Evolutionary conservation across 192 early-diverging fungal species (phyloP), one percentile per base, ranked within the genome.

Genomic region (Coemansia sp.): DNA sequence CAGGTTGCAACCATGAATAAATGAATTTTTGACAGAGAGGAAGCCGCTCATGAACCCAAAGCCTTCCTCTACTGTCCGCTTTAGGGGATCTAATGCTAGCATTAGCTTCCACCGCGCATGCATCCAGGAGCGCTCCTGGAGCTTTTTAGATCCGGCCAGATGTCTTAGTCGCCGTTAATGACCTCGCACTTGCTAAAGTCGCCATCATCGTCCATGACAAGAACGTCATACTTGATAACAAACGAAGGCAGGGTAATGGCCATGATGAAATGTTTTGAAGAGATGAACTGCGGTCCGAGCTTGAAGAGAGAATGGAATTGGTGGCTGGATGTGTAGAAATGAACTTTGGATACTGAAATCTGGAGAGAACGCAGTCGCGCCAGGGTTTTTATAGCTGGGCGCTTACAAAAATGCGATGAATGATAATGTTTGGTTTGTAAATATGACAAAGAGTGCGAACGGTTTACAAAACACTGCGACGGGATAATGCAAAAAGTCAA

Each of bases 161-260:
- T 45, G 53, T 29, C 16, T 29, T 54, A 54, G 53, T 54, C 53
- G 53, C 24, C 29, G 53, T 29, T 54, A 22, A 54, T 22, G 26
- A 54, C 13, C 12, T 54, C 29, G 59, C 27, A 29, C 37, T 57
- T 19, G 53, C 53, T 52, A 20, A 51, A n/a, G 19, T 59, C 47
- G 48, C 52, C 23, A 39, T 72, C 14, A 45, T 65, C 14, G 11
- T 45, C 20, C 27, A 65, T 49, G 54, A 57, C 47, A 20, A 61
- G 52, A 52, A 60, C 19, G 51, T 38, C 62, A 3, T 22, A 62
- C 27, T 51, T 61, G 22, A 18, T 27, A 32, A 39, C 22, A 13
- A 57, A 41, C 7, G 20, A 19, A 10, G 19, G 10, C 13, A 19
- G n/a, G n/a, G 18, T 18, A 9, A 18, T 51, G n/a, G 22, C 22